Evolutionary conservation across 768 basidiomycete species (phyloP), one percentile per base, ranked within the genome.

Genomic region (Lentinula sp.): DNA sequence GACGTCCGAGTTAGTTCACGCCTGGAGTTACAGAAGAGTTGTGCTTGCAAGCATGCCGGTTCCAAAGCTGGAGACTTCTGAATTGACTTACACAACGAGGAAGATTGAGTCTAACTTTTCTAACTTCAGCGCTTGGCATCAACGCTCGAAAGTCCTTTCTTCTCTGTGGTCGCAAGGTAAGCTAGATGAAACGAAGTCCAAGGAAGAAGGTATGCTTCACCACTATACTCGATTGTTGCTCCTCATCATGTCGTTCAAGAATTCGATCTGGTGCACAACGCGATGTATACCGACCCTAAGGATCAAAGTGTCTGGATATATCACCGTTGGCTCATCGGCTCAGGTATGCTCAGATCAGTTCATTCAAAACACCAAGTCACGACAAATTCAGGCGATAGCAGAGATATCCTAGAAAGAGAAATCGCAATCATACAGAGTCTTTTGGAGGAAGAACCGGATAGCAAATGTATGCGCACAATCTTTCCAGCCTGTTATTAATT

Each of bases 91-190:
- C 69, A 98, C 97, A 2, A 85, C 83, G 48, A 83, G 82, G 62
- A 98, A 98, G 78, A 98, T 99, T 65, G 88, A 91, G 71, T 77
- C 88, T 53, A 98, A 93, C 68, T 95, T 98, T 70, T 96, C 93
- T 37, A 98, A 99, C 71, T 98, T 97, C 70, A 96, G 94, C 64
- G 97, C 97, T 21, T 99, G 97, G 97, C 97, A 99, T 72, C 95
- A 97, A 66, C 85, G 97, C 37, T 92, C 93, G 1, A 96, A 94
- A 68, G 78, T 94, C 7, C 77, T 91, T 32, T 69, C 79, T 0
- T 79, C 78, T 3, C 68, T 95, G 16, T 93, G 91, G 89, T 79
- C 78, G 39, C 70, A 70, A 34, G 84, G 82, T 16, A 75, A 79
- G 63, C 68, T 83, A 11, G 81, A 87, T 59, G 76, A 80, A 55